A percentile compares a stretch with the other conserved stretches of the same genome.
These are phyloP conservation scores for Claviceps digitariae DNA, from an alignment of 2,329 filamentous ascomycete genomes.

Conservation along the genomic window DNA sequence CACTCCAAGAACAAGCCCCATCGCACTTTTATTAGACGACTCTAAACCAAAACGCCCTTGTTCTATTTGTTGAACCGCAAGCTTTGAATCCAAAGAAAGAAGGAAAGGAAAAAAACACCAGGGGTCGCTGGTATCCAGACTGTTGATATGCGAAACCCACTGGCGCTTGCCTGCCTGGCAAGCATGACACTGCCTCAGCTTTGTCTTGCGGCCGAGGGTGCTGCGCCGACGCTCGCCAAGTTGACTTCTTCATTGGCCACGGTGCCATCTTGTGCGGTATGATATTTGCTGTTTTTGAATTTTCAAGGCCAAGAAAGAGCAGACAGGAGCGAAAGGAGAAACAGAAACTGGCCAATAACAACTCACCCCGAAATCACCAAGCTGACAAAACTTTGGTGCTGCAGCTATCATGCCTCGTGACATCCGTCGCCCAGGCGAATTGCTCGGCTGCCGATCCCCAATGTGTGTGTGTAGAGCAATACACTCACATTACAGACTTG, in stretches of 20 bases:
- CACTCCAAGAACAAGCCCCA: too few species aligned
- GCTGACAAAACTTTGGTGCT: not conserved
- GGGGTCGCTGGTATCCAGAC: not conserved
- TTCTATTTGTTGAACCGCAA: not conserved
- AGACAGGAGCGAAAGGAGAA: too few species aligned
- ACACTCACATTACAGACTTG: conserved; percentile 8
- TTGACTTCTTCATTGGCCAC: not conserved
- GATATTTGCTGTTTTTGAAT: not conserved
- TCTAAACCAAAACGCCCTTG: not conserved
- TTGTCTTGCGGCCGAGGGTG: not conserved
- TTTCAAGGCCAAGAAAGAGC: not conserved
- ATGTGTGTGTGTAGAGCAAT: conserved; percentile 23
- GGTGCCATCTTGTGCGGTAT: conserved; percentile 1
- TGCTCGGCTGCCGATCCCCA: conserved; percentile 1
- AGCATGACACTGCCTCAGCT: not conserved
- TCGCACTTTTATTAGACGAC: not conserved
- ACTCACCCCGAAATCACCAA: not conserved
- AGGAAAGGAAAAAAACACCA: not conserved
- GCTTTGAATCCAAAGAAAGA: not conserved
- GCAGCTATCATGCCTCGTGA: conserved; percentile 1
- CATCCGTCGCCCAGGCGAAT: conserved; percentile 6
- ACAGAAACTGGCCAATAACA: not conserved
- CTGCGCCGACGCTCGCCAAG: not conserved
- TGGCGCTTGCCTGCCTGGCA: not conserved
- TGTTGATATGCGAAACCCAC: not conserved